phyloP scores from a whole-genome alignment of 345 rosid genomes.

The Odontarrhena argentea region DNA sequence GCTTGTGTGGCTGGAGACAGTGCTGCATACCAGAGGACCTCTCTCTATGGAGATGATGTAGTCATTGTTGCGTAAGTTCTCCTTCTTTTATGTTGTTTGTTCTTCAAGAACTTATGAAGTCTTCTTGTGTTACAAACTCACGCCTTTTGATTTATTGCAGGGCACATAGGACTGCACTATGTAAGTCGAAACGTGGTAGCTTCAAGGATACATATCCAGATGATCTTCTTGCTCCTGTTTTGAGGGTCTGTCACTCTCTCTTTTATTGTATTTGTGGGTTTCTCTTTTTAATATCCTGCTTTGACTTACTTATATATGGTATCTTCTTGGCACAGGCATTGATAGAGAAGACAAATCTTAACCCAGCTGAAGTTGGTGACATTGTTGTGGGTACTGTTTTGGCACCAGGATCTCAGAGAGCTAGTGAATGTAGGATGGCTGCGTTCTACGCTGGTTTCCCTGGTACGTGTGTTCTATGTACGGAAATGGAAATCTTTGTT shows the following conservation, averaged over 20 bases:
- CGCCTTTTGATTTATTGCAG: conserved; percentile 41
- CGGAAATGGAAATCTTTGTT: not conserved
- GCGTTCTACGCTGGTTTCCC: conserved; percentile 99
- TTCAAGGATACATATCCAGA: conserved; percentile 95
- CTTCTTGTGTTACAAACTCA: not conserved
- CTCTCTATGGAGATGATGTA: conserved; percentile 82
- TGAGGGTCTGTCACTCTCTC: conserved; percentile 54
- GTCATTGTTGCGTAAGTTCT: conserved; percentile 88
- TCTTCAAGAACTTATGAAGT: not conserved
- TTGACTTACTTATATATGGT: not conserved
- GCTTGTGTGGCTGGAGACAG: conserved; percentile 92
- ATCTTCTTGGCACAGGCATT: conserved; percentile 57
- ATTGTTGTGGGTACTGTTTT: conserved; percentile 97
- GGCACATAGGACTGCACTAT: conserved; percentile 83
- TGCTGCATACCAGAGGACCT: conserved; percentile 79
- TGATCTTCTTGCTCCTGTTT: conserved; percentile 93
- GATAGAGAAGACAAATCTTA: conserved; percentile 80
- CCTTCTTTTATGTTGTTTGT: conserved; percentile 6
- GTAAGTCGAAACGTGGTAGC: conserved; percentile 87
- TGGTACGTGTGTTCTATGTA: conserved; percentile 47
- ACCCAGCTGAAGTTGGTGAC: conserved; percentile 96
- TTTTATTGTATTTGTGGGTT: not conserved
- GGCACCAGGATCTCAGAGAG: conserved; percentile 97
- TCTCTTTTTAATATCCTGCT: not conserved
- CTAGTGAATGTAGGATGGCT: conserved; percentile 99